A percentile compares a stretch with the other conserved stretches of the same genome.
Evolutionary conservation across 306 rosid genomes (phyloP).

Genomic region (Canavalia ensiformis): DNA sequence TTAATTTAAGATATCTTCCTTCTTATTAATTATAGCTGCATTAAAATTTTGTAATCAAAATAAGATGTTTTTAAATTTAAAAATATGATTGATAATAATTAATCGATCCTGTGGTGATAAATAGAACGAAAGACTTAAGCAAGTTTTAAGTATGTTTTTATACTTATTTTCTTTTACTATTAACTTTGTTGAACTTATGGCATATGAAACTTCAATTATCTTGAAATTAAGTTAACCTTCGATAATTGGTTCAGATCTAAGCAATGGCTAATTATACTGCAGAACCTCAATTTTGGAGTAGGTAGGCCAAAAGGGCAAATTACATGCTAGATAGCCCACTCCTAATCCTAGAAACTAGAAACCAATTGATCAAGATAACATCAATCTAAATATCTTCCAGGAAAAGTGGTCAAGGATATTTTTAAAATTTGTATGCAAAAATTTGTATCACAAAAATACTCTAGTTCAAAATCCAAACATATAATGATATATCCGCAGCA

Average conservation of each 20-base stretch:
- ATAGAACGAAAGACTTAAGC: no score
- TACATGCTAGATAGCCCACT: not conserved
- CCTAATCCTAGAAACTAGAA: conserved; percentile 4
- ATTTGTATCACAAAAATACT: not conserved
- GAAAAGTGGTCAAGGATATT: not conserved
- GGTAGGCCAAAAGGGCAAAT: conserved; percentile 17
- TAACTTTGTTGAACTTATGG: not conserved
- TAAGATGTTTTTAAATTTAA: no score
- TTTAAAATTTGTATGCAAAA: not conserved
- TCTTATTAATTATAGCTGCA: no score
- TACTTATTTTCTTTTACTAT: not conserved
- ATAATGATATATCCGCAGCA: conserved; percentile 42
- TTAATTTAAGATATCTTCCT: no score
- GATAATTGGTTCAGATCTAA: conserved; percentile 6
- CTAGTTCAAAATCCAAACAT: not conserved
- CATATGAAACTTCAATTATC: not conserved
- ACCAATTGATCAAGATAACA: not conserved
- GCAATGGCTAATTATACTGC: not conserved
- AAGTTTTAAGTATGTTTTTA: not conserved
- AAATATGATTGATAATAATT: no score
- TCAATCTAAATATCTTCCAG: not conserved
- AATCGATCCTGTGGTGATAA: no score
- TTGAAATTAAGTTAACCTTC: not conserved
- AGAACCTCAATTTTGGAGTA: not conserved
- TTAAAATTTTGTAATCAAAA: no score